Percentiles rank a stretch among this genome's conserved stretches.
Conservation (phyloP, 805 yeast species). For the Blastobotrys parvus region DNA sequence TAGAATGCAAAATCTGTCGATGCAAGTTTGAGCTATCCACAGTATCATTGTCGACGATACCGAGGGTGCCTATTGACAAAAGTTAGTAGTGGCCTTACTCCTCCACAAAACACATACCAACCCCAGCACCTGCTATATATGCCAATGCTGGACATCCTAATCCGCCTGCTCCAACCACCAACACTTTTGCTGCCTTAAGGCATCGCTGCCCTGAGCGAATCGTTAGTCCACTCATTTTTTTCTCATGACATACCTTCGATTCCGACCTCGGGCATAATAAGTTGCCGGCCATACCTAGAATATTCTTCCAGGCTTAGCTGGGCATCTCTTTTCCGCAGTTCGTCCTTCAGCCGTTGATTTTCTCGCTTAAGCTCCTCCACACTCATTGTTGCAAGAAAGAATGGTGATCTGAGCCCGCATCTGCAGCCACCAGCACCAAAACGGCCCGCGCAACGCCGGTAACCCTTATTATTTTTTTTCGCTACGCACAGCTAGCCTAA, state of each 20-base stretch:
- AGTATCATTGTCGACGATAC: constrained; percentile 78
- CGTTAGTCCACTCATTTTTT: too few relatives aligned
- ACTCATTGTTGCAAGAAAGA: neutral
- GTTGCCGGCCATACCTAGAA: constrained; percentile 83
- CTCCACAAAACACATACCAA: constrained; percentile 39
- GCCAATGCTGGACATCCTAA: constrained; percentile 86
- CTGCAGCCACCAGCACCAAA: too few relatives aligned
- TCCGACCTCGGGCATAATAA: constrained; percentile 82
- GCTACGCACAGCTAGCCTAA: neutral
- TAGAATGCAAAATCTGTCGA: constrained; percentile 75
- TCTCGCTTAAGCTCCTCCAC: constrained; percentile 8
- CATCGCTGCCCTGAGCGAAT: too few relatives aligned
- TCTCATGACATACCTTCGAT: too few relatives aligned
- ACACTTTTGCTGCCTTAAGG: constrained; percentile 48
- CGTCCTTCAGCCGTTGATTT: constrained; percentile 10
- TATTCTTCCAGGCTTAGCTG: constrained; percentile 50
- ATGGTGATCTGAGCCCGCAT: neutral
- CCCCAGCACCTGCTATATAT: constrained; percentile 81
- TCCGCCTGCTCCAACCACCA: constrained; percentile 96
- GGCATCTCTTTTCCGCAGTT: constrained; percentile 6
- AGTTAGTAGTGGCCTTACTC: neutral
- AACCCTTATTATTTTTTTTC: neutral
- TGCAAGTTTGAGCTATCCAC: constrained; percentile 85
- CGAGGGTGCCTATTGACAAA: constrained; percentile 38
- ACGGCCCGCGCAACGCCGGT: too few relatives aligned